These are phyloP conservation scores for Boletus insuetus DNA, from an alignment of 768 basidiomycete genomes.

Conservation along the genomic window DNA sequence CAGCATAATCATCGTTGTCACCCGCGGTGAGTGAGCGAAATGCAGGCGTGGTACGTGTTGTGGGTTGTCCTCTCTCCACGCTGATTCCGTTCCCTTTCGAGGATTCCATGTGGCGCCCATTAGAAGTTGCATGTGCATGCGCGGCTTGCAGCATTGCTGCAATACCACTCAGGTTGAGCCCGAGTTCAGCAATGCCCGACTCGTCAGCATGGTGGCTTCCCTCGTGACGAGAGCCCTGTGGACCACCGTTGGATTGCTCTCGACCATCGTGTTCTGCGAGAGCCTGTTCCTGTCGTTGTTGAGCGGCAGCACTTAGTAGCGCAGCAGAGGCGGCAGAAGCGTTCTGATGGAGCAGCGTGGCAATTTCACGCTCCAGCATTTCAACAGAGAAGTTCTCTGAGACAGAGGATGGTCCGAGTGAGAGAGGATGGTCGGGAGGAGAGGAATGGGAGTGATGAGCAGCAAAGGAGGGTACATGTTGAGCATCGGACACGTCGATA, in stretches of 20 bases:
- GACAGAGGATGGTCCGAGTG: constrained; percentile 37
- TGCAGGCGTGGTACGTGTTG: constrained; percentile 69
- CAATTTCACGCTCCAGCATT: constrained; percentile 76
- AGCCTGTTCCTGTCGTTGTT: constrained; percentile 56
- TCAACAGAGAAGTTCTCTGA: constrained; percentile 61
- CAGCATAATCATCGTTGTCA: constrained; percentile 23
- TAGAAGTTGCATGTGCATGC: constrained; percentile 55
- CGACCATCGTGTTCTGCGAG: constrained; percentile 36
- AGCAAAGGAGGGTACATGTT: constrained; percentile 29
- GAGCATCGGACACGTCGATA: constrained; percentile 32
- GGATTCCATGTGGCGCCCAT: constrained; percentile 45
- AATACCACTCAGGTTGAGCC: constrained; percentile 58
- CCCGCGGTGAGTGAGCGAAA: constrained; percentile 75
- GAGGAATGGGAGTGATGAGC: constrained; percentile 16
- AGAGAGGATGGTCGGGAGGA: constrained; percentile 32
- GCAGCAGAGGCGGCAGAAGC: constrained; percentile 67
- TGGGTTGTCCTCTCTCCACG: constrained; percentile 44
- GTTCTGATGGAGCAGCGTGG: constrained; percentile 71
- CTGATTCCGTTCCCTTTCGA: constrained; percentile 47
- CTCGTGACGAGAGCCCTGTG: constrained; percentile 12
- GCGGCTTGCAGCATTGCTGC: constrained; percentile 82
- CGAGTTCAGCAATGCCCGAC: constrained; percentile 36
- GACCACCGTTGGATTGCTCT: constrained; percentile 23
- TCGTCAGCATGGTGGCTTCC: constrained; percentile 15
- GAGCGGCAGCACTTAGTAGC: constrained; percentile 61